Base-by-base conservation (phyloP, 1,284 basidiomycete genomes). In the Takashimella koratensis region DNA sequence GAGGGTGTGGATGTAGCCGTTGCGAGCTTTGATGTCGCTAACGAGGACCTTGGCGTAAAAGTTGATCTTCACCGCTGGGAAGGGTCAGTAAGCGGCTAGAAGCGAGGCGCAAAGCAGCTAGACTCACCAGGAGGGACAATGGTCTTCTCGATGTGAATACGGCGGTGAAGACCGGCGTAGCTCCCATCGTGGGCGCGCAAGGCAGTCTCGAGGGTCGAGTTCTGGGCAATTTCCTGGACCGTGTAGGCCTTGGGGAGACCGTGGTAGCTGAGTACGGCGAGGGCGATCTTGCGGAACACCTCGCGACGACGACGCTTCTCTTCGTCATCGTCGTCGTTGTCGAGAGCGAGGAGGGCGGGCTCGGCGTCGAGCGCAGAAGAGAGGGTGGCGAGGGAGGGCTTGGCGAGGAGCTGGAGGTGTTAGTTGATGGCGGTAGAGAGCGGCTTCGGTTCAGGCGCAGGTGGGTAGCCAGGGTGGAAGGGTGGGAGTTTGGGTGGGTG, bases 1-100 rank as follows among this genome's bases (percentile, higher is more conserved):
- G 56, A 88, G 71, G 26, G 79, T 80, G 67, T 88, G 86, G 39
- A 87, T 76, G 43, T 84, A 53, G 76, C 86, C 86, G 65, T 87
- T 88, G 27, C 72, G 67, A n/a, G 83, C 80, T 47, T 77, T 67
- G n/a, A 79, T 73, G 57, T 83, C 75, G n/a, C 76, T 66, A 26
- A 71, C 71, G 21, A 80, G 67, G 16, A 88, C 73, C 48, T 76
- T 79, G 24, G 81, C 79, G 60, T 81, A 80, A 26, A 81, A 77
- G 73, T 88, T 88, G 69, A 88, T 64, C 56, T 67, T 76, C 53
- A 79, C 60, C 16, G 70, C 66, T 67, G 55, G 10, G 65, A 70
- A 74, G 26, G 71, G 73, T 26, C 77, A 49, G 45, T 64, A 53
- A 1, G 3, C 5, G 16, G 20, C 45, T 13, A 36, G 30, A 36